Conservation (phyloP, 2,329 filamentous ascomycete genomes). For the Sporothrix schenckii region DNA sequence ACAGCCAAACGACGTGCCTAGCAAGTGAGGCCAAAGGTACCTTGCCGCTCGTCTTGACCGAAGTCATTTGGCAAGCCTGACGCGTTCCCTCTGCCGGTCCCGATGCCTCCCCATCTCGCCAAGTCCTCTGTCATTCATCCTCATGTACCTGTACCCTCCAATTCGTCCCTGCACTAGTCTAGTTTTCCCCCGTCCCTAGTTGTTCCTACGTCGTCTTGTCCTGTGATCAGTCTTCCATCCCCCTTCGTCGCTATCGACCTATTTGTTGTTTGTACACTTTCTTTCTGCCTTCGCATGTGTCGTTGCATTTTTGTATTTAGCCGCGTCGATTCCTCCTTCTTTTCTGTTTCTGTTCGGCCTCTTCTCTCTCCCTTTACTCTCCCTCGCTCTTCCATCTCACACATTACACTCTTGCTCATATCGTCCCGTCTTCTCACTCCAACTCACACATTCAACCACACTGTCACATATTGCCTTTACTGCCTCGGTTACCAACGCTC, state of each 20-base stretch:
- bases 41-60: conserved; percentile 18
- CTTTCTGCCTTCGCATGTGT: conserved; percentile 17
- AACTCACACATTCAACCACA: background rate
- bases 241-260: background rate
- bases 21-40: background rate
- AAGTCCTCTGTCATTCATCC: conserved; percentile 14
- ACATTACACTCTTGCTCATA: background rate
- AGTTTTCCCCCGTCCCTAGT: background rate
- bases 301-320: conserved; percentile 29
- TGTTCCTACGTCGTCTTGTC: conserved; percentile 7
- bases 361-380: background rate
- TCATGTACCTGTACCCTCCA: background rate
- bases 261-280: background rate
- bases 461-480: background rate
- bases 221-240: conserved; percentile 15
- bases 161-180: conserved; percentile 16
- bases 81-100: background rate
- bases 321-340: background rate
- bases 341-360: conserved; percentile 12
- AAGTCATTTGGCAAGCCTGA: background rate
- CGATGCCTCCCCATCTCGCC: background rate
- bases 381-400: background rate
- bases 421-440: conserved; percentile 10
- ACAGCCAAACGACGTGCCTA: background rate
- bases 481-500: background rate